Base-by-base conservation (phyloP, 306 rosid species). In the Inga laurina region DNA sequence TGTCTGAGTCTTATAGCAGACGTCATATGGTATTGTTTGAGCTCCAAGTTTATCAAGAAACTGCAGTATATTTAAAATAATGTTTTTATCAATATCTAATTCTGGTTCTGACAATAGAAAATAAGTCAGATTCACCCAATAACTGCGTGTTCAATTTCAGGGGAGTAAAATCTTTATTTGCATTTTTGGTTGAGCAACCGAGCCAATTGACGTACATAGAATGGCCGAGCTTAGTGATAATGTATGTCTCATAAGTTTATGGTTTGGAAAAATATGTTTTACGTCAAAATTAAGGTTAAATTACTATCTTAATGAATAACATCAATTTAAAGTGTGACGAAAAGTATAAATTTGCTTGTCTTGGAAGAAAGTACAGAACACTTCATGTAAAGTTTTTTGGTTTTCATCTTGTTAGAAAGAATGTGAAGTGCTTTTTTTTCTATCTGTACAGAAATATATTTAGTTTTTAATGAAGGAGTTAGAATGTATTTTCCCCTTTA, bases 191-290 rank as follows among this genome's bases (percentile, higher is more conserved):
- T 56, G 95, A 95, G 91, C 98, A 95, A 83, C 98, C 98, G 44
- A 83, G 97, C 87, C 98, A 93, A 85, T 90, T 95, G 71, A 95
- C 90, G 85, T 92, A 92, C 87, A 88, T 93, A 48, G 97, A 95
- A 76, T 95, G 98, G 97, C 98, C 97, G 12, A 85, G 89, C 84
- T 92, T 81, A 85, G 84, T 69, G 88, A 72, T 90, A 92, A 93
- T 89, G 97, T 95, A 91, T 48, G 95, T 82, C 56, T 65, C 44
- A 10, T 52, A 41, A 41, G 70, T 80, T 77, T 32, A 46, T 75
- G 14, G 22, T 35, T 35, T 14, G 30, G 74, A 49, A 71, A 43
- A n/a, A 24, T 12, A 13, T 6, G 30, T 43, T 43, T 43, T 44
- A 44, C 75, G 4, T 71, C 30, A 10, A 15, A 71, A 71, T 44